Base-by-base conservation (phyloP, 768 basidiomycete species). In the Tricholoma saponaceum region DNA sequence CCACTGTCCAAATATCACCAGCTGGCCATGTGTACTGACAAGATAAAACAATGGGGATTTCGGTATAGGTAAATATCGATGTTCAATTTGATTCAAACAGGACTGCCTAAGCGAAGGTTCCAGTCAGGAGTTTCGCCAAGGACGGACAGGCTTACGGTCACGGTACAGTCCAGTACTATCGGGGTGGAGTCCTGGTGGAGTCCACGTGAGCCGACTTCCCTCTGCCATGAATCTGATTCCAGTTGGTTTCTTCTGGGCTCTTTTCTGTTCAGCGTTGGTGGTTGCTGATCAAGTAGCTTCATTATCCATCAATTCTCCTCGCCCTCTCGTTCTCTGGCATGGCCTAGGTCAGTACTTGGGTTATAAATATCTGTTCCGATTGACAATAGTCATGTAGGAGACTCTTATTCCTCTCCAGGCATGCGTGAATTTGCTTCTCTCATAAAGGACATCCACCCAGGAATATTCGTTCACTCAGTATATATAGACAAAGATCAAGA, bases 311-410 rank as follows among this genome's bases (percentile, higher is more conserved):
- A 47, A 39, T 9, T 33, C 58, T 5, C 69, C 65, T 22, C 75
- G 85, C 23, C 85, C 88, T 7, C 75, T 90, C 18, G 88, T 90
- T 26, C 70, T 90, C 52, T 90, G 89, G 89, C 89, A 90, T 70
- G 89, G 89, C 32, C 66, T 90, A 60, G 84, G 79, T 79, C 41
- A n/a, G 64, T 57, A 9, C 25, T 8, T 7, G 23, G 44, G 47
- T 30, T 54, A 46, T 5, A 28, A 43, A 35, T 10, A 30, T 25
- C 22, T 4, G 16, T 49, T 30, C 16, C 18, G 16, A 26, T 41
- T 57, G 7, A 35, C 43, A 44, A 52, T 3, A 54, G 32, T 37
- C 20, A 51, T 39, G 32, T 60, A 78, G 89, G 91, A n/a, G 92
- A 94, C 71, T 83, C 86, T 1, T 82, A 91, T 62, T 75, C 79